These are phyloP conservation scores for Ganoderma lingzhi DNA, from an alignment of 1,284 basidiomycete genomes.

Conservation along the genomic window DNA sequence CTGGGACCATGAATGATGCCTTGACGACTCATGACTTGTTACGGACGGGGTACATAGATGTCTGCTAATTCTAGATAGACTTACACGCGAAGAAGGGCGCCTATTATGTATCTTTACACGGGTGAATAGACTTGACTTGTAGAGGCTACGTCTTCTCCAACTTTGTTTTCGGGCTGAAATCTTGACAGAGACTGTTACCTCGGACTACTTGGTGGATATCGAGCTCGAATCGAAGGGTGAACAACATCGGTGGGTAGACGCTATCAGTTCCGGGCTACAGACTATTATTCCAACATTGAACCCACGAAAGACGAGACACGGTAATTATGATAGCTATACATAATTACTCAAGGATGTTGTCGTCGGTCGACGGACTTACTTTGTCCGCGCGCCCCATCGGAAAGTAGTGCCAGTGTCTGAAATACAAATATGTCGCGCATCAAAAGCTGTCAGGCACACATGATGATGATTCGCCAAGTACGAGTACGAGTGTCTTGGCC, in stretches of 20 bases:
- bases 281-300: not conserved
- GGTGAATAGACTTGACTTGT: conserved; percentile 1
- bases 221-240: not conserved
- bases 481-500: not conserved
- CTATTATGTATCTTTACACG: not conserved
- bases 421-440: not conserved
- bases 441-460: not conserved
- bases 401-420: not conserved
- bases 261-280: not conserved
- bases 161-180: not conserved
- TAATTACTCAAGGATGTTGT: not conserved
- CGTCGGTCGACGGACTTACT: not conserved
- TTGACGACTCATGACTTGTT: not conserved
- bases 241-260: not conserved
- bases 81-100: not conserved
- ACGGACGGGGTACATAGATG: not conserved
- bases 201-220: not conserved
- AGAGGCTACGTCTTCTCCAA: not conserved
- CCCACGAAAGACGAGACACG: not conserved
- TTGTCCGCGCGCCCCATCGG: not conserved
- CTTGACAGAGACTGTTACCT: too few relatives aligned
- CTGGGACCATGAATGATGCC: not conserved
- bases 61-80: not conserved
- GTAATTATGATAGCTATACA: too few relatives aligned
- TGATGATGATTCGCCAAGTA: not conserved